Conservation (phyloP, 2,329 filamentous ascomycete genomes). For the Fusarium staphyleae region DNA sequence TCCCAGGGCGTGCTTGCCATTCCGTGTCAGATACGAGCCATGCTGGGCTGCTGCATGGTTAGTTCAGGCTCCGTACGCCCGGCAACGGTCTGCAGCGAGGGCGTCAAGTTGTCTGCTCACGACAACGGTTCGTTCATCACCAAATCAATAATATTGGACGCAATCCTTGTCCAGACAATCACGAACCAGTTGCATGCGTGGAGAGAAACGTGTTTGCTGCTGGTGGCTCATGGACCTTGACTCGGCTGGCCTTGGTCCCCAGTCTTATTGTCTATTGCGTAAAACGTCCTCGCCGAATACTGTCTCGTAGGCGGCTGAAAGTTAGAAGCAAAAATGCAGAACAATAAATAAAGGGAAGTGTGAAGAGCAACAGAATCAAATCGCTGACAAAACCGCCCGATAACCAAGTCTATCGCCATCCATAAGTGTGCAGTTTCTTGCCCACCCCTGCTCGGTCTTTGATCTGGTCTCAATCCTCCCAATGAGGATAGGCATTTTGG, state of each 20-base stretch:
- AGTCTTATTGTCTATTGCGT: constrained; percentile 41
- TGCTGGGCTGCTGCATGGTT: background rate
- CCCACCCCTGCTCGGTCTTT: constrained; percentile 15
- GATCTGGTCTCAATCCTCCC: constrained; percentile 16
- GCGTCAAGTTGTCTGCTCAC: background rate
- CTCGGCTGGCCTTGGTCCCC: constrained; percentile 37
- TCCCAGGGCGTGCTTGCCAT: background rate
- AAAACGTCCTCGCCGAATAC: constrained; percentile 14
- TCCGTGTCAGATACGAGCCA: no score
- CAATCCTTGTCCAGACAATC: constrained; percentile 18
- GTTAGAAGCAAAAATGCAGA: constrained; percentile 29
- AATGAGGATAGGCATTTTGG: no score
- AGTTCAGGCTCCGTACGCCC: constrained; percentile 23
- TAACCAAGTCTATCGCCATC: constrained; percentile 36
- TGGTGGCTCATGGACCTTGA: constrained; percentile 39
- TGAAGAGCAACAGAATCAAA: constrained; percentile 22
- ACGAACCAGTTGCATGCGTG: constrained; percentile 12
- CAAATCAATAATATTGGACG: background rate
- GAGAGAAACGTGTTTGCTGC: constrained; percentile 20
- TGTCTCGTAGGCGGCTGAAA: constrained; percentile 18
- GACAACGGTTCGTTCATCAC: background rate
- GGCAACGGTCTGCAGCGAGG: constrained; percentile 12
- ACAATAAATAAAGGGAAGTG: constrained; percentile 21
- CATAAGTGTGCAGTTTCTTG: constrained; percentile 29
- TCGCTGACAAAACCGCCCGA: constrained; percentile 24